Conservation (phyloP, 2,329 filamentous ascomycete species). For the Falciphora oryzae region DNA sequence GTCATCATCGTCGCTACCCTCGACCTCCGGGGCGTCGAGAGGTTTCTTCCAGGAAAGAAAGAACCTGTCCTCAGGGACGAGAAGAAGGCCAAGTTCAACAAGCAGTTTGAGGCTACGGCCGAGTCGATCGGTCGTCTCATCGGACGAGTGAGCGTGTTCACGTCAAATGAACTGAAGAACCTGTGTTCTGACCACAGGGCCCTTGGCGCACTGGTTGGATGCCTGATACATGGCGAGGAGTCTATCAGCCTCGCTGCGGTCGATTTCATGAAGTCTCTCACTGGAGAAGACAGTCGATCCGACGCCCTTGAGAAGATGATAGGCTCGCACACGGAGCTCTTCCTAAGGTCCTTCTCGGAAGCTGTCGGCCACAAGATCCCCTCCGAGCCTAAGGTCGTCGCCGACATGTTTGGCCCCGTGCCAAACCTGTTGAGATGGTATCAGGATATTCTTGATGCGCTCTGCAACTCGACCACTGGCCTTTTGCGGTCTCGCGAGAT, state of each 20-base stretch:
- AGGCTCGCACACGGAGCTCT: slow-evolving; percentile 36
- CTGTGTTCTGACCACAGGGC: slow-evolving; percentile 59
- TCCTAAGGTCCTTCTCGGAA: slow-evolving; percentile 38
- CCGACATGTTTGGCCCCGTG: slow-evolving; percentile 39
- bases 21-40: slow-evolving; percentile 69
- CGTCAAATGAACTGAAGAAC: slow-evolving; percentile 58
- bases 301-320: slow-evolving; percentile 45
- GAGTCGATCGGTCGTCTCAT: slow-evolving; percentile 66
- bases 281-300: slow-evolving; percentile 53
- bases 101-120: slow-evolving; percentile 52
- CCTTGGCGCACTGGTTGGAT: slow-evolving; percentile 68
- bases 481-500: slow-evolving; percentile 51
- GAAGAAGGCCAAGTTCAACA: slow-evolving; percentile 68
- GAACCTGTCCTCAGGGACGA: slow-evolving; percentile 31
- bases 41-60: slow-evolving; percentile 54
- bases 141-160: slow-evolving; percentile 73
- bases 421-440: slow-evolving; percentile 51
- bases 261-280: slow-evolving; percentile 77
- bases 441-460: slow-evolving; percentile 48
- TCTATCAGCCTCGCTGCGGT: slow-evolving; percentile 74
- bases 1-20: slow-evolving; percentile 66
- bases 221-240: slow-evolving; percentile 75
- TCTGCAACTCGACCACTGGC: slow-evolving; percentile 52
- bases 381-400: not conserved
- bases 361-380: slow-evolving; percentile 28